Percentiles rank a stretch among this genome's conserved stretches.
These are phyloP conservation scores for Zelonia costaricensis DNA, from an alignment of 208 protist species.

Conservation along the genomic window DNA sequence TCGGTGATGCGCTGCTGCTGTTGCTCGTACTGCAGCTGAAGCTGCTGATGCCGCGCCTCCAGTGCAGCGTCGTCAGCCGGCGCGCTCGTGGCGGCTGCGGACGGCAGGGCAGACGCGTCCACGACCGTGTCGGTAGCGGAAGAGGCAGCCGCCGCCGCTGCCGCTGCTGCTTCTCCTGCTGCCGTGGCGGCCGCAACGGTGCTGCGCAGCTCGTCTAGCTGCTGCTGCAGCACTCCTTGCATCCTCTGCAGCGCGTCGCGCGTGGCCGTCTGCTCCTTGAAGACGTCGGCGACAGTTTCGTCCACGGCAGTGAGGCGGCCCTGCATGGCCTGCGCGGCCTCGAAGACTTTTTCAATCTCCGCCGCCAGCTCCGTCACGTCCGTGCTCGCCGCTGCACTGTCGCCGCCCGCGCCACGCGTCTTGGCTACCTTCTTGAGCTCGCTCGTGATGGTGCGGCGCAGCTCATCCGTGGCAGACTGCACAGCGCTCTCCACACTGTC, in stretches of 20 bases:
- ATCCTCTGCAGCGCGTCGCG: conserved; percentile 32
- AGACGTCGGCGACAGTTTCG: conserved; percentile 34
- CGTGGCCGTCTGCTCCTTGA: conserved; percentile 42
- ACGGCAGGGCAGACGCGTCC: too few relatives aligned
- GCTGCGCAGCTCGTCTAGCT: conserved; percentile 16
- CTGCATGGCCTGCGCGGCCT: conserved; percentile 31
- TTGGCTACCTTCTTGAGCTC: conserved; percentile 56
- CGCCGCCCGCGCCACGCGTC: conserved; percentile 7
- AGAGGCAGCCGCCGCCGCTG: too few relatives aligned
- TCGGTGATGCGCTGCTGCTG: conserved; percentile 12
- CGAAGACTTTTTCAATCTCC: conserved; percentile 24
- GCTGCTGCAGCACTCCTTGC: conserved; percentile 26
- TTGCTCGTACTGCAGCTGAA: conserved; percentile 4
- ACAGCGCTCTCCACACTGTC: conserved; percentile 56
- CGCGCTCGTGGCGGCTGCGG: background rate
- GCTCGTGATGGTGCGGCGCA: conserved; percentile 38
- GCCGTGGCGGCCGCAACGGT: background rate
- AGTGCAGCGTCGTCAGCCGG: conserved; percentile 1
- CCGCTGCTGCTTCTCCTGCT: too few relatives aligned
- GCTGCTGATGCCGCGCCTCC: conserved; percentile 6
- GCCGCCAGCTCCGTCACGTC: conserved; percentile 5
- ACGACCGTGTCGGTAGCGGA: too few relatives aligned
- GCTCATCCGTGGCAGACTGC: conserved; percentile 50
- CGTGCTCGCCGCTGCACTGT: background rate
- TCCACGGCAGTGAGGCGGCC: conserved; percentile 40